phyloP scores from a whole-genome alignment of 805 yeast genomes.

The Starmerella riodocensis region DNA sequence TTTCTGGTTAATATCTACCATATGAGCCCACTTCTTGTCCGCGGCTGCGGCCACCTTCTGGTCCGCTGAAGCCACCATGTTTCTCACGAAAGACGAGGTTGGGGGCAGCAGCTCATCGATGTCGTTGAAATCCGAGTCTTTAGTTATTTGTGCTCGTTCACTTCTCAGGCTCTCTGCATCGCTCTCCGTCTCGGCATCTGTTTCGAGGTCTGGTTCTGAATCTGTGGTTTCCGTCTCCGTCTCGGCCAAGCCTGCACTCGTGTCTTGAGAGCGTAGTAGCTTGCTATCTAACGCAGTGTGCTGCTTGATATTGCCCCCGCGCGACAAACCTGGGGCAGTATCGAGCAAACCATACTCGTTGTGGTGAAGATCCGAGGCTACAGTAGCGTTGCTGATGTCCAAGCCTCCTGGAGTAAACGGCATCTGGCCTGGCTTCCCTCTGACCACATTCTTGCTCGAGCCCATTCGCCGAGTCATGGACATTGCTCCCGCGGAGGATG shows the following conservation, averaged over 20 bases:
- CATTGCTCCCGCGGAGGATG: slow-evolving; percentile 55
- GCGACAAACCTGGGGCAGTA: slow-evolving; percentile 62
- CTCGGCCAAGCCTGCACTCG: slow-evolving; percentile 7
- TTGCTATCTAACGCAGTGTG: neutral
- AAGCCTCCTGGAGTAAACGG: slow-evolving; percentile 93
- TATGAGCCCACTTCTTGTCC: slow-evolving; percentile 82
- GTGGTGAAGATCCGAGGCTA: slow-evolving; percentile 38
- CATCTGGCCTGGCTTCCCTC: slow-evolving; percentile 58
- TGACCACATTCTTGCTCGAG: slow-evolving; percentile 45
- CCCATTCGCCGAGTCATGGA: slow-evolving; percentile 58
- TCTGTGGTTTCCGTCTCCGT: slow-evolving; percentile 18
- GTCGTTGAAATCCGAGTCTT: slow-evolving; percentile 15
- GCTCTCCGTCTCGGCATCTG: slow-evolving; percentile 7
- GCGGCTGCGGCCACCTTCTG: neutral
- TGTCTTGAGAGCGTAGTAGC: neutral
- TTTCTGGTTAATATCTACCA: slow-evolving; percentile 72
- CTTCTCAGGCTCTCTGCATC: neutral
- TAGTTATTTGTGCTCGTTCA: slow-evolving; percentile 1
- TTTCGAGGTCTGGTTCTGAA: slow-evolving; percentile 3
- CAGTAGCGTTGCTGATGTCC: slow-evolving; percentile 25
- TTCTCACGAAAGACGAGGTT: slow-evolving; percentile 37
- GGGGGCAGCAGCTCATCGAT: slow-evolving; percentile 40
- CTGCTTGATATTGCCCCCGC: slow-evolving; percentile 36
- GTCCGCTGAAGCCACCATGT: neutral
- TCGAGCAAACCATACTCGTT: slow-evolving; percentile 68